Conservation (phyloP, 2,329 filamentous ascomycete species). For the Penicillium sp. region DNA sequence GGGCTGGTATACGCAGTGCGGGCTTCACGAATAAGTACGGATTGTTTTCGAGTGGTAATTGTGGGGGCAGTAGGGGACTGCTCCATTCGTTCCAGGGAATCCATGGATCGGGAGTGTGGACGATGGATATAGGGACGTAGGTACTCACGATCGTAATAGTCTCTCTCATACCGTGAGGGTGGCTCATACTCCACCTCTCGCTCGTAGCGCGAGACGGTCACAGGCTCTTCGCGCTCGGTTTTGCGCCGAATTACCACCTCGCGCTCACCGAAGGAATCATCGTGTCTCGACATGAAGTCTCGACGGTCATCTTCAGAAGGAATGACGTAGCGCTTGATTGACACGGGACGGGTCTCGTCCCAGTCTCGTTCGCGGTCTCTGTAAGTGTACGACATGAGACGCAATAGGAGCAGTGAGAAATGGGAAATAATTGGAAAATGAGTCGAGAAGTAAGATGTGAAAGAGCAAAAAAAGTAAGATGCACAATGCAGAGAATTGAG, state of each 20-base stretch:
- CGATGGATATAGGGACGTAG: constrained; percentile 46
- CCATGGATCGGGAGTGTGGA: constrained; percentile 53
- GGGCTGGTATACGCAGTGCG: constrained; percentile 49
- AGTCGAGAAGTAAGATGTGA: neutral
- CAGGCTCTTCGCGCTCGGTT: constrained; percentile 45
- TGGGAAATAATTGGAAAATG: constrained; percentile 12
- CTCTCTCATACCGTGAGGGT: constrained; percentile 43
- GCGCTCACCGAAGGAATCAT: constrained; percentile 34
- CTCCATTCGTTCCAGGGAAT: constrained; percentile 51
- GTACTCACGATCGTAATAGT: constrained; percentile 47
- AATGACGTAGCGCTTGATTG: constrained; percentile 58
- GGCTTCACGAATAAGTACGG: constrained; percentile 56
- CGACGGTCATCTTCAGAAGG: constrained; percentile 42
- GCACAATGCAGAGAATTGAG: constrained; percentile 19
- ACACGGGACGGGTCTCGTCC: constrained; percentile 44
- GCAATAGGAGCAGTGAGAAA: constrained; percentile 8
- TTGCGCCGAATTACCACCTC: constrained; percentile 47
- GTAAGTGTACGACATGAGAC: constrained; percentile 38
- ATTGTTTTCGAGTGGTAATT: constrained; percentile 48
- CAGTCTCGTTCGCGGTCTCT: constrained; percentile 43
- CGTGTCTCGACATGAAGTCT: constrained; percentile 31
- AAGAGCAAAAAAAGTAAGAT: constrained; percentile 3
- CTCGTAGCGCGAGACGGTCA: constrained; percentile 49
- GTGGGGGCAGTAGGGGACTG: constrained; percentile 47
- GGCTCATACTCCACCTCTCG: constrained; percentile 45